Base-by-base conservation (phyloP, 2,329 filamentous ascomycete species). In the Cladosporium sp. region DNA sequence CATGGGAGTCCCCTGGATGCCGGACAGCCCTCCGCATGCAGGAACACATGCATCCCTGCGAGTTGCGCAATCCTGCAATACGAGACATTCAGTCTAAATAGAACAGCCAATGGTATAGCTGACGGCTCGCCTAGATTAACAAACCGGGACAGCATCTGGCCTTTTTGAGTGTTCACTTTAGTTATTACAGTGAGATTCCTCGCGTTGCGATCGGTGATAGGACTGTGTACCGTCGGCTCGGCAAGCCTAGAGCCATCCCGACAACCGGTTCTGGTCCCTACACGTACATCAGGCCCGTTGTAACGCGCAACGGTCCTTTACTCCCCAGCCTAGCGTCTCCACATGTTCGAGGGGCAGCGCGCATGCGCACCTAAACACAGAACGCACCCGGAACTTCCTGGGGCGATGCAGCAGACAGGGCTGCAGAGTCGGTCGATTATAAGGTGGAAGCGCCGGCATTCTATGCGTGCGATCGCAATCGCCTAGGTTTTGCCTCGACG, bases 291-390 rank as follows among this genome's bases (percentile, higher is more conserved):
- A 36, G 20, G 54, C 30, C 54, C 54, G 54, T 56, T 56, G 54
- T 37, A 56, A 56, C 54, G 43, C 54, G 54, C 42, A 56, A 56
- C 54, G 54, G 54, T 39, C 19, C 40, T 25, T n/a, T 42, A 15
- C 34, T 36, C 28, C 42, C 54, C 42, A 56, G 20, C 8, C 17
- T 56, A 56, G 54, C 54, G 54, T 43, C 42, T 56, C 54, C 54
- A 56, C 54, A 45, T 47, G 25, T 28, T 45, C 54, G 42, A 56
- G 40, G 42, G 54, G 42, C 11, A 15, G 54, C 42, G 42, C 34
- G 40, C 54, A 56, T 43, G 54, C 43, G 54, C 54, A 56, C 42
- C 54, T 49, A 56, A 56, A 56, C 54, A 56, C 54, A 56, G 42
- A 38, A 56, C 36, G 37, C 20, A 55, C 54, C 49, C 42, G 42